Base-by-base conservation (phyloP, 129 eudicot species). In the Escallonia herrerae region DNA sequence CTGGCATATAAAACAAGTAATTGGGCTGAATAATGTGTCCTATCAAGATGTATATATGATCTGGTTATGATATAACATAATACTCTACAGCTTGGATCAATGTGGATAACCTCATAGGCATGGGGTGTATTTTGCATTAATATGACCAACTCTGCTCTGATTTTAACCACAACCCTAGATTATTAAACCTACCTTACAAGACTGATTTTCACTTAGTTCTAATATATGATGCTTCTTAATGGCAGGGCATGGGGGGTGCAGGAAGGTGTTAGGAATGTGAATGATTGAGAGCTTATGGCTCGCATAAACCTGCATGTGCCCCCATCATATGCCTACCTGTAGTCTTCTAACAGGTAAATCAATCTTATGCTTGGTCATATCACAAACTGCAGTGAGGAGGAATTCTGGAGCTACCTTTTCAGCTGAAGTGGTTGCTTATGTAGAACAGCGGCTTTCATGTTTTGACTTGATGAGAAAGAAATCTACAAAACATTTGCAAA, bases 361-460 rank as follows among this genome's bases (percentile, higher is more conserved):
- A 37, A 13, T 58, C 40, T 37, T 33, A 3, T 58, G 62, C 42
- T 33, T 33, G 22, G 22, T 56, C 4, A 33, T 6, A 38, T 59
- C 47, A 63, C 14, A 2, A 2, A 45, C 4, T 68, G 52, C 55
- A 22, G 50, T 40, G 53, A 51, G 56, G 14, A 37, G 22, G 9
- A 15, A 55, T 7, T 55, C 3, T 64, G 39, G 63, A 56, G 39
- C 8, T 80, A 90, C 97, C 97, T 86, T 80, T 90, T 90, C 63
- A 90, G 84, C 68, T 63, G 69, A 73, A 83, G 69, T 48, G 97
- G 97, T 63, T 90, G 87, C 83, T 86, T 77, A 46, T 81, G 72
- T 66, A 90, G 79, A 68, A 82, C 67, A 57, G 83, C 89, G 53
- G 60, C 80, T 77, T 90, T 90, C 86, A 86, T 82, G 60, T 78